phyloP scores from a whole-genome alignment of 2,329 filamentous ascomycete genomes.

The Lojkania enalia region DNA sequence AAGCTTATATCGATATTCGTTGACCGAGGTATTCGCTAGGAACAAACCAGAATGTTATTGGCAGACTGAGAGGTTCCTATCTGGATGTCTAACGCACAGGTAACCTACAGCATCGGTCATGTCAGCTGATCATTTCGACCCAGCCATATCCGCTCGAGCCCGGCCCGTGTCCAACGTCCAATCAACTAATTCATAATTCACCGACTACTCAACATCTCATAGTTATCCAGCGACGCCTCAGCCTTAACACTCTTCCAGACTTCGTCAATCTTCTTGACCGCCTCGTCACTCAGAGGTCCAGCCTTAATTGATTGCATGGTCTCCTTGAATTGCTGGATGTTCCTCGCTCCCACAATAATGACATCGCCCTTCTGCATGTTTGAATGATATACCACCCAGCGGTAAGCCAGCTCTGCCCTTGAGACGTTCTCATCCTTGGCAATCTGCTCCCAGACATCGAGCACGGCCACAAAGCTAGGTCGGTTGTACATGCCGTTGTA shows the following conservation, averaged over 20 bases:
- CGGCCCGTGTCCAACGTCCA: too few species aligned
- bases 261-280: slow-evolving; percentile 25
- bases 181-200: too few species aligned
- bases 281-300: slow-evolving; percentile 29
- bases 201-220: too few species aligned
- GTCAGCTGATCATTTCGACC: too few species aligned
- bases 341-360: slow-evolving; percentile 48
- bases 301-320: slow-evolving; percentile 25
- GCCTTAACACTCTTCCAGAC: slow-evolving; percentile 32
- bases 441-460: slow-evolving; percentile 38
- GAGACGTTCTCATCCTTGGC: slow-evolving; percentile 41
- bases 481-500: slow-evolving; percentile 37
- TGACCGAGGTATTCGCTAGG: too few species aligned
- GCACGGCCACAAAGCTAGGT: slow-evolving; percentile 31
- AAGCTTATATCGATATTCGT: too few species aligned
- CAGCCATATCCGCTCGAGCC: too few species aligned
- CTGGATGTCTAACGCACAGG: too few species aligned
- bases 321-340: slow-evolving; percentile 28
- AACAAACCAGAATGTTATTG: too few species aligned
- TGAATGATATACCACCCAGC: slow-evolving; percentile 50
- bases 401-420: slow-evolving; percentile 49
- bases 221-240: slow-evolving; percentile 34
- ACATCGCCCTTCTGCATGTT: slow-evolving; percentile 44
- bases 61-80: too few species aligned
- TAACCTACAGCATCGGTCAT: too few species aligned